Evolutionary conservation across 2,329 filamentous ascomycete genomes (phyloP).

Genomic region (Aspergillus uvarum): DNA sequence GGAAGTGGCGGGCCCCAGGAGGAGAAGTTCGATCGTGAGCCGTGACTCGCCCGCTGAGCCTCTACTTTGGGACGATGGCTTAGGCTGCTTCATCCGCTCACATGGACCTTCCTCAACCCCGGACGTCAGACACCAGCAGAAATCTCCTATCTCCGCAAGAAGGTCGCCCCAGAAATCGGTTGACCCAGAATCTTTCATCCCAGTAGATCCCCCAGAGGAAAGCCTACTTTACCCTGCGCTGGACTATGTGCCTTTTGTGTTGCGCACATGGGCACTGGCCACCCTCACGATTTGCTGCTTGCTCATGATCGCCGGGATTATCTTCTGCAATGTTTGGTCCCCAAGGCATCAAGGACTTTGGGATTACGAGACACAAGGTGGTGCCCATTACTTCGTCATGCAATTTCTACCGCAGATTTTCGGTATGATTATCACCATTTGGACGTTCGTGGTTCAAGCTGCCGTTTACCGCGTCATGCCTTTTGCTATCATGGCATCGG

Average conservation of each 20-base stretch:
- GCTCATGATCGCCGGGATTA: slow-evolving; percentile 69
- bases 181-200: slow-evolving; percentile 48
- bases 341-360: slow-evolving; percentile 63
- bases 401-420: slow-evolving; percentile 79
- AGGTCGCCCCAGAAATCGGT: slow-evolving; percentile 21
- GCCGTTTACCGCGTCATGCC: slow-evolving; percentile 76
- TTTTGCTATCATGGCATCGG: slow-evolving; percentile 72
- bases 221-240: slow-evolving; percentile 54
- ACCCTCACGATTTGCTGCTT: slow-evolving; percentile 62
- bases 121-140: slow-evolving; percentile 31
- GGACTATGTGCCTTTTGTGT: slow-evolving; percentile 68
- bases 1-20: slow-evolving; percentile 57
- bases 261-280: slow-evolving; percentile 66
- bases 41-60: slow-evolving; percentile 53
- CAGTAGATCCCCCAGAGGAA: slow-evolving; percentile 47
- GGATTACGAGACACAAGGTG: slow-evolving; percentile 67
- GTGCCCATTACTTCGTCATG: slow-evolving; percentile 78
- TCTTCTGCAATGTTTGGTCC: slow-evolving; percentile 72
- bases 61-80: slow-evolving; percentile 48
- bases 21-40: slow-evolving; percentile 49
- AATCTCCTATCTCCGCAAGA: slow-evolving; percentile 16
- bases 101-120: slow-evolving; percentile 34
- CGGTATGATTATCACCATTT: slow-evolving; percentile 69
- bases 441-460: slow-evolving; percentile 71
- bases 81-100: slow-evolving; percentile 44